phyloP scores from a whole-genome alignment of 2,329 filamentous ascomycete genomes.

The Ascochyta pisi region DNA sequence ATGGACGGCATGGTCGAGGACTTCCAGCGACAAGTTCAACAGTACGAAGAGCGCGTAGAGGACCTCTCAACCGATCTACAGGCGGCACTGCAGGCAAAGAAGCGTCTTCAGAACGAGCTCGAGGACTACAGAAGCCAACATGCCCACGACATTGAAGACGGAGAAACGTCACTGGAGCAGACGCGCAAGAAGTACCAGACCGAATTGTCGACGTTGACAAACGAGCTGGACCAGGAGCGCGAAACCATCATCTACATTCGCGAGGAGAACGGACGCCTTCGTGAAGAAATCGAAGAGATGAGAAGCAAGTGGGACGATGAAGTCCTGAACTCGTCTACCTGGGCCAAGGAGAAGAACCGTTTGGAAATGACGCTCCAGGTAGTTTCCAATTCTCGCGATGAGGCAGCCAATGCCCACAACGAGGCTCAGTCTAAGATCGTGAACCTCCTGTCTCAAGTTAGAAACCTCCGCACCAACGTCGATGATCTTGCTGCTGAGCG shows the following conservation, averaged over 20 bases:
- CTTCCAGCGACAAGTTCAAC: slow-evolving; percentile 85
- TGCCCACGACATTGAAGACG: slow-evolving; percentile 96
- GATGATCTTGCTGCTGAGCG: slow-evolving; percentile 88
- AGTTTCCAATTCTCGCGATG: slow-evolving; percentile 88
- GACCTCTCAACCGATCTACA: slow-evolving; percentile 91
- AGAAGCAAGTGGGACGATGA: slow-evolving; percentile 98
- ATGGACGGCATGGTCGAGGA: slow-evolving; percentile 90
- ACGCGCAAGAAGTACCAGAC: slow-evolving; percentile 97
- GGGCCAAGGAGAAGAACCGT: slow-evolving; percentile 96
- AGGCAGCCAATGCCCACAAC: slow-evolving; percentile 90
- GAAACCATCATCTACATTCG: slow-evolving; percentile 87
- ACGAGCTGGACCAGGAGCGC: slow-evolving; percentile 90
- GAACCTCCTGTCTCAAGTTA: slow-evolving; percentile 85
- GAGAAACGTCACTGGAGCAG: slow-evolving; percentile 94
- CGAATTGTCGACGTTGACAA: slow-evolving; percentile 86
- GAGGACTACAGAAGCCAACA: slow-evolving; percentile 96
- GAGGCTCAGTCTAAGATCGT: slow-evolving; percentile 95
- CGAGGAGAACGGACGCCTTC: slow-evolving; percentile 82
- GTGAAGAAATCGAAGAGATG: slow-evolving; percentile 95
- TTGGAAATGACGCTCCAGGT: slow-evolving; percentile 90
- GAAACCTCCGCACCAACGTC: slow-evolving; percentile 79
- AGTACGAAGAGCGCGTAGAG: slow-evolving; percentile 88
- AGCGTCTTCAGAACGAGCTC: slow-evolving; percentile 92
- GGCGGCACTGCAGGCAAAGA: slow-evolving; percentile 85
- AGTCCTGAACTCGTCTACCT: slow-evolving; percentile 94